Percentiles rank a stretch among this genome's conserved stretches.
These are phyloP conservation scores for Castanospermum australe DNA, from an alignment of 306 rosid species.

Conservation along the genomic window DNA sequence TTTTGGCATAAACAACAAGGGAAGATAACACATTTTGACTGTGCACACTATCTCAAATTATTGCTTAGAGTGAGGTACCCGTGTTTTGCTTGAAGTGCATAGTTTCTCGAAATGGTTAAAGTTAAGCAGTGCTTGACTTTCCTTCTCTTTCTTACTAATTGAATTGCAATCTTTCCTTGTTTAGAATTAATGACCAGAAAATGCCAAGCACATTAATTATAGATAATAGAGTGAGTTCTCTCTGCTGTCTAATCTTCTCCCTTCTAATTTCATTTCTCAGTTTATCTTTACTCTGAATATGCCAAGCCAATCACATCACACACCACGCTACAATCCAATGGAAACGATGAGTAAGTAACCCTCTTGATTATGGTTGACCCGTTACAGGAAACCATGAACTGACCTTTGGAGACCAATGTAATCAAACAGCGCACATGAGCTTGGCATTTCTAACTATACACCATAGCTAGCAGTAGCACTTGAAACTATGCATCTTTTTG, in stretches of 20 bases:
- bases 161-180: neutral
- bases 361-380: neutral
- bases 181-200: neutral
- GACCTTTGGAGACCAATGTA: neutral
- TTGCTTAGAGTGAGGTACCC: neutral
- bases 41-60: neutral
- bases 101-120: neutral
- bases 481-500: neutral
- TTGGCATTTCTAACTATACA: neutral
- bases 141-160: neutral
- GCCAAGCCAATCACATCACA: too few species aligned
- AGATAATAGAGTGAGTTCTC: neutral
- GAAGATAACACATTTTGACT: neutral
- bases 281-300: neutral
- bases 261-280: neutral
- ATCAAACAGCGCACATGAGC: conserved; percentile 2
- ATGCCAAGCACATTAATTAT: neutral
- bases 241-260: neutral
- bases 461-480: neutral
- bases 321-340: neutral
- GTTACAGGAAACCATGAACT: conserved; percentile 4
- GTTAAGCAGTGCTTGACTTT: too few species aligned
- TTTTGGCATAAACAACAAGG: neutral
- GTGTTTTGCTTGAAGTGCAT: neutral
- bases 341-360: neutral